phyloP scores from a whole-genome alignment of 176 grass and related monocot genomes.

The Carex scoparia region DNA sequence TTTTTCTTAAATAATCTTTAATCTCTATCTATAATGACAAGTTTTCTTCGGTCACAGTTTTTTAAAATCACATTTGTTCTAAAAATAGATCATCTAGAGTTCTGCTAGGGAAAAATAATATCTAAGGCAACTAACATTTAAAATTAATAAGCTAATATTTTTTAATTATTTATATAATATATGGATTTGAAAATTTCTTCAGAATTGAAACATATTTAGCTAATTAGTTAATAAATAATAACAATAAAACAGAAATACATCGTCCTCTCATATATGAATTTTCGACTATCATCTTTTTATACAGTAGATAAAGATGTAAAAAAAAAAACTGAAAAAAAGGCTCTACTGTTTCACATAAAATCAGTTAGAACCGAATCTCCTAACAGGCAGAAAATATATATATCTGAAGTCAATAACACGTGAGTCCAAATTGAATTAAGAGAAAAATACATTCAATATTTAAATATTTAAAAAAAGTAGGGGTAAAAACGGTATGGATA shows the following conservation, averaged over 20 bases:
- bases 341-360: background rate
- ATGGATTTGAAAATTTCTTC: background rate
- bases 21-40: background rate
- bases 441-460: too few relatives aligned
- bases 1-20: conserved; percentile 5
- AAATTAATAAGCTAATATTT: background rate
- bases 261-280: too few relatives aligned
- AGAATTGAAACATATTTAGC: background rate
- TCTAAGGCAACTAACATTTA: background rate
- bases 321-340: background rate
- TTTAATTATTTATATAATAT: background rate
- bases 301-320: background rate
- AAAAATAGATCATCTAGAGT: background rate
- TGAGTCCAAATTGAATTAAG: too few relatives aligned
- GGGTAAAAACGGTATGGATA: too few relatives aligned
- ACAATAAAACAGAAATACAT: background rate
- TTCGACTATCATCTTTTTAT: background rate
- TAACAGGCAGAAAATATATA: too few relatives aligned
- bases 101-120: background rate
- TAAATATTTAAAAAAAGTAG: too few relatives aligned
- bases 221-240: background rate
- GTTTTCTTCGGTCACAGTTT: background rate
- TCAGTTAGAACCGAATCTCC: too few relatives aligned
- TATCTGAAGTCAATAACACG: too few relatives aligned
- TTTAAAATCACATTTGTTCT: background rate